phyloP scores from a whole-genome alignment of 345 rosid genomes.

The Syzygium aromaticum region DNA sequence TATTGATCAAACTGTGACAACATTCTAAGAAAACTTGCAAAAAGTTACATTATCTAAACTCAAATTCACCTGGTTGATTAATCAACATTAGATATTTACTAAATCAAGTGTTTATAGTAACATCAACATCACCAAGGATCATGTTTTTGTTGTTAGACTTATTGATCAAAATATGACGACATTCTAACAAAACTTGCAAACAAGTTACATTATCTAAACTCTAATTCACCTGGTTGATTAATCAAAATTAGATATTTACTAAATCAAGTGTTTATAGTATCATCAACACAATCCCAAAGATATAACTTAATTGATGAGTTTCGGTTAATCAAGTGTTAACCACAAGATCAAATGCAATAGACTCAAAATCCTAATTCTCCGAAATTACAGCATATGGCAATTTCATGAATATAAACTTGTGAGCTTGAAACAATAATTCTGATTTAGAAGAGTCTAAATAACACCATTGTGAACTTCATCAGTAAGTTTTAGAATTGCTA shows the following conservation, averaged over 20 bases:
- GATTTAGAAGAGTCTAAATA: background rate
- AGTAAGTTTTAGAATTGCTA: background rate
- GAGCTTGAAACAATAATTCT: background rate
- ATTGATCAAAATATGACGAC: background rate
- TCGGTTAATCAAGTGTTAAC: background rate
- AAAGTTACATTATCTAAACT: background rate
- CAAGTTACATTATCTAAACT: background rate
- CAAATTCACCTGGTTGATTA: background rate
- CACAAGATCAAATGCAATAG: background rate
- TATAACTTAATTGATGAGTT: background rate
- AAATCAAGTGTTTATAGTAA: background rate
- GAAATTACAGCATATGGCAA: background rate
- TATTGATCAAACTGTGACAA: background rate
- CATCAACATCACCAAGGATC: background rate
- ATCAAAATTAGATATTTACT: background rate
- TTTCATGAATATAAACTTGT: background rate
- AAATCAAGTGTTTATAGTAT: background rate
- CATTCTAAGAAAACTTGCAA: background rate
- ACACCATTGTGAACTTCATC: background rate
- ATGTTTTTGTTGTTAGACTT: background rate
- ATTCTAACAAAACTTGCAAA: background rate
- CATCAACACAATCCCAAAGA: background rate
- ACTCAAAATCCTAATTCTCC: background rate
- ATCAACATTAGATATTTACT: background rate
- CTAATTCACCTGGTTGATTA: background rate